Percentiles rank a stretch among this genome's conserved stretches.
Conservation (phyloP, 225 moss, liverwort and hornwort genomes). For the Ulota crispa region DNA sequence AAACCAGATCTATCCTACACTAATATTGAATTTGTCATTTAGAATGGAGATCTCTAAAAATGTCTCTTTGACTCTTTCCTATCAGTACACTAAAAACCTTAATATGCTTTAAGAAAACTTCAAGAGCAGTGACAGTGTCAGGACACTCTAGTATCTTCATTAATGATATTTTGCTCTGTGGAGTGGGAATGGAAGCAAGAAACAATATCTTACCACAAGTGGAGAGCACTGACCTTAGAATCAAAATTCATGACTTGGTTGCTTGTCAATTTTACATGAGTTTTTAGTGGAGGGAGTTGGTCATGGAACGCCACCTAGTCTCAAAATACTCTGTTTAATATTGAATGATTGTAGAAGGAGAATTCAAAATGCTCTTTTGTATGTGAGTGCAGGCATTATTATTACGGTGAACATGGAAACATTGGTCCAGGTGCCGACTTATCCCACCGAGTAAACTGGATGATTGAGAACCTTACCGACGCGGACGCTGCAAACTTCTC, state of each 20-base stretch:
- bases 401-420: constrained; percentile 49
- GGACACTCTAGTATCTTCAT: too few relatives aligned
- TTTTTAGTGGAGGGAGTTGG: background rate
- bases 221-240: background rate
- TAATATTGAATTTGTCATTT: too few relatives aligned
- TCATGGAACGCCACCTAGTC: background rate
- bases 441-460: constrained; percentile 40
- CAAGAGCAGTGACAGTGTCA: too few relatives aligned
- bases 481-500: constrained; percentile 36
- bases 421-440: constrained; percentile 47
- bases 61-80: too few relatives aligned
- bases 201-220: background rate
- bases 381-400: constrained; percentile 41
- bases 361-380: background rate
- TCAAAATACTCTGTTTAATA: background rate
- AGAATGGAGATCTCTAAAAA: too few relatives aligned
- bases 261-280: background rate
- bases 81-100: too few relatives aligned
- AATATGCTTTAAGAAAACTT: too few relatives aligned
- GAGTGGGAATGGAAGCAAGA: background rate
- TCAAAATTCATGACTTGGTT: background rate
- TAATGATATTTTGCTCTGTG: too few relatives aligned
- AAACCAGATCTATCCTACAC: too few relatives aligned
- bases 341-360: background rate
- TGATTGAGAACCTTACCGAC: constrained; percentile 26